Base-by-base conservation (phyloP, 805 yeast genomes). In the Lipomyces lipofer region DNA sequence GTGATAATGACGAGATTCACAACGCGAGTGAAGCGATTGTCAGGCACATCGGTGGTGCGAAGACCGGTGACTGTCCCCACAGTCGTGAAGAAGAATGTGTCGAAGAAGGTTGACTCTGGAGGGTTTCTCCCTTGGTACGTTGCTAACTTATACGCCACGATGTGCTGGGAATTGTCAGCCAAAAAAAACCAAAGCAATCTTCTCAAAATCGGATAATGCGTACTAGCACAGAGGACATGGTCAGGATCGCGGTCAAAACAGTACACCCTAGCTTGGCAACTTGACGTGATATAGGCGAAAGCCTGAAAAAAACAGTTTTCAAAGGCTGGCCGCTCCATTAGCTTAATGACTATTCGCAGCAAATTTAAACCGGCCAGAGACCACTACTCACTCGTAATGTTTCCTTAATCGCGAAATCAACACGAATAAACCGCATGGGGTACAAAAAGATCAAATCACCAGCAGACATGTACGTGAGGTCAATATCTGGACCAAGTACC, bases 31-130 rank as follows among this genome's bases (percentile, higher is more conserved):
- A 52, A 52, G n/a, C 43, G 35, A 3, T 47, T 39, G 33, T 52
- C 56, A 15, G 56, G 56, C 10, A 52, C 51, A 17, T 44, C 38
- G 21, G 56, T 42, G 7, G 51, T 32, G 4, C 47, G 43, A 24
- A 52, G 24, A 6, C 51, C 51, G 4, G 56, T 46, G 29, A 52
- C 47, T 9, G 56, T 47, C 19, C 56, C 56, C 22, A 52, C 44
- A 3, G 49, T 45, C 1, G 56, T 52, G 51, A 52, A 52, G 47
- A 52, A 52, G 47, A 52, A 52, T 5, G 56, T 29, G 51, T 52
- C 56, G 29, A 52, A 52, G 32, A 46, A 46, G 8, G 51, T 47
- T 8, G 47, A 42, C n/a, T 21, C 49, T 10, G 47, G 49, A 3
- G 47, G 39, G 4, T 47, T 44, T 13, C n/a, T 21, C 28, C 33